phyloP scores from a whole-genome alignment of 192 early-diverging fungal species.

The Geranomyces variabilis region DNA sequence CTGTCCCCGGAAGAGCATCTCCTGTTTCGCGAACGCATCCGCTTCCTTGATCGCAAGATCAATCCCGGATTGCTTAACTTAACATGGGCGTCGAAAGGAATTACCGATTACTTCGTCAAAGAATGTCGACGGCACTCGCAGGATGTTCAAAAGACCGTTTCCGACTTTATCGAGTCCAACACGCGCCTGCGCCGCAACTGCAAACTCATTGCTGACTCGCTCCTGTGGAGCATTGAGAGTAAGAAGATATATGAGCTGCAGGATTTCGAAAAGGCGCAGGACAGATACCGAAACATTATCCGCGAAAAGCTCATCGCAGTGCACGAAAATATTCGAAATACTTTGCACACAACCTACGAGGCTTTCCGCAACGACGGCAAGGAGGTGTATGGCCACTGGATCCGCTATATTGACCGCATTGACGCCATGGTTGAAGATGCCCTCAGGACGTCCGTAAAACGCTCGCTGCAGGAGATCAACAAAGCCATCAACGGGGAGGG shows the following conservation, averaged over 20 bases:
- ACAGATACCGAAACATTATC: slow-evolving; percentile 41
- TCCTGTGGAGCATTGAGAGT: slow-evolving; percentile 62
- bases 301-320: slow-evolving; percentile 45
- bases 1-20: slow-evolving; percentile 56
- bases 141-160: slow-evolving; percentile 64
- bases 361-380: slow-evolving; percentile 62
- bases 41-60: slow-evolving; percentile 68
- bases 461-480: slow-evolving; percentile 59
- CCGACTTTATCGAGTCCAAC: slow-evolving; percentile 57
- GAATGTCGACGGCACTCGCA: slow-evolving; percentile 62
- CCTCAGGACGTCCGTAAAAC: slow-evolving; percentile 52
- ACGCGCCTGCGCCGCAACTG: slow-evolving; percentile 50
- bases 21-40: slow-evolving; percentile 63
- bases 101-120: slow-evolving; percentile 69
- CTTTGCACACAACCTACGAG: slow-evolving; percentile 49
- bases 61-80: slow-evolving; percentile 62
- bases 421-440: slow-evolving; percentile 61
- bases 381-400: slow-evolving; percentile 61
- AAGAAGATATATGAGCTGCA: slow-evolving; percentile 64
- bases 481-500: slow-evolving; percentile 70
- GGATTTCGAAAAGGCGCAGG: slow-evolving; percentile 59
- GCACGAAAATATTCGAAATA: slow-evolving; percentile 52
- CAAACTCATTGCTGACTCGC: slow-evolving; percentile 54
- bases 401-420: slow-evolving; percentile 57
- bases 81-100: slow-evolving; percentile 64